phyloP scores from a whole-genome alignment of 2,329 filamentous ascomycete genomes.

The Fusarium napiforme region DNA sequence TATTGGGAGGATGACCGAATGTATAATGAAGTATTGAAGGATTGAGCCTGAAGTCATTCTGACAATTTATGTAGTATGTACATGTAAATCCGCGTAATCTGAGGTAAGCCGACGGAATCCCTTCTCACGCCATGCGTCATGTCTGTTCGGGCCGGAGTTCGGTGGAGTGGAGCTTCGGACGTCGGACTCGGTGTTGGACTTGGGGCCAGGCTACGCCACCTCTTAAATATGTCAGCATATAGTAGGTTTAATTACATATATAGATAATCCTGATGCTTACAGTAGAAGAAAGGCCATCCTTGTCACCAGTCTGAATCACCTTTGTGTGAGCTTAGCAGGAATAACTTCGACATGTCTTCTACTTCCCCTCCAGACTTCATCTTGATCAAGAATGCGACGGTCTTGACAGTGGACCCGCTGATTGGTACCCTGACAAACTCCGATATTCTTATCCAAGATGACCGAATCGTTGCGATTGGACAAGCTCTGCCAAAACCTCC shows the following conservation, averaged over 20 bases:
- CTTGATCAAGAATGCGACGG: background rate
- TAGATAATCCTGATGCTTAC: rapidly evolving
- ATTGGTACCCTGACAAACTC: background rate
- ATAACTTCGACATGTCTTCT: background rate
- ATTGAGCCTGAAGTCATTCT: background rate
- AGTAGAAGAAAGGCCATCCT: rapidly evolving
- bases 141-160: background rate
- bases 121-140: no score
- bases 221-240: no score
- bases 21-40: background rate
- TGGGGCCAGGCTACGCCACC: background rate
- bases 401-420: background rate
- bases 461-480: background rate
- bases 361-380: background rate
- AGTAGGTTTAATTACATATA: background rate
- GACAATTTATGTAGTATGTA: no score
- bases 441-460: background rate
- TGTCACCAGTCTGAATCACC: no score
- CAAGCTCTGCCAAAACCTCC: background rate
- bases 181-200: background rate
- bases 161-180: background rate
- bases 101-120: background rate
- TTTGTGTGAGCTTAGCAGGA: background rate
- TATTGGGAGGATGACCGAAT: rapidly evolving
- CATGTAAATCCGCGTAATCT: background rate